Percentiles rank a stretch among this genome's conserved stretches.
phyloP scores from a whole-genome alignment of 2,329 filamentous ascomycete species.

The Colletotrichum somersetense region DNA sequence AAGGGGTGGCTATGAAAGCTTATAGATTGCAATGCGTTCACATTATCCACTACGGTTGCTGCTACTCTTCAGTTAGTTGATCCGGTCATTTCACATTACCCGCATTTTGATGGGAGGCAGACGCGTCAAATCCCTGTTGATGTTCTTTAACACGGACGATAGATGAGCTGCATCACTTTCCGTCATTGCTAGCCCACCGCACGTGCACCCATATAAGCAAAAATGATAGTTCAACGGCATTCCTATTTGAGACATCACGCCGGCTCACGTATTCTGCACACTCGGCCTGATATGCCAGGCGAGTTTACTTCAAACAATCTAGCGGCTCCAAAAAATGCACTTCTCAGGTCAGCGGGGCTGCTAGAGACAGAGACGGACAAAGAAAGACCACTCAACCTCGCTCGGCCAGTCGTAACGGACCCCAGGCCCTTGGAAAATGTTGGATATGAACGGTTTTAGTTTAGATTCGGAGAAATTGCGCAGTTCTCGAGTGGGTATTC shows the following conservation, averaged over 20 bases:
- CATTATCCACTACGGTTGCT: constrained; percentile 17
- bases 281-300: constrained; percentile 25
- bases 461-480: constrained; percentile 34
- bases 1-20: not conserved
- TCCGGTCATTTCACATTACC: constrained; percentile 11
- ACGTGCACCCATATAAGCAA: constrained; percentile 21
- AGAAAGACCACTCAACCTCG: constrained; percentile 6
- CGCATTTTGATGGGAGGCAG: not conserved
- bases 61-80: constrained; percentile 22
- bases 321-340: constrained; percentile 32
- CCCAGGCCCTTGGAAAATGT: constrained; percentile 17
- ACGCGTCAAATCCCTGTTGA: not conserved
- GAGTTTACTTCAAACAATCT: constrained; percentile 34
- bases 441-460: constrained; percentile 13
- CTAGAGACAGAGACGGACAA: constrained; percentile 34
- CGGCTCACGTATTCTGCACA: constrained; percentile 17
- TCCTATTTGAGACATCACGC: constrained; percentile 33
- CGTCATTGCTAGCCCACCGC: not conserved
- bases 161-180: not conserved
- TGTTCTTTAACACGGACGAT: not conserved
- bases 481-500: constrained; percentile 13
- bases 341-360: constrained; percentile 31
- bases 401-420: constrained; percentile 13
- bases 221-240: constrained; percentile 9
- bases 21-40: not conserved